Conservation (phyloP, 352 stramenopile genomes). For the Blastocystis sp. region DNA sequence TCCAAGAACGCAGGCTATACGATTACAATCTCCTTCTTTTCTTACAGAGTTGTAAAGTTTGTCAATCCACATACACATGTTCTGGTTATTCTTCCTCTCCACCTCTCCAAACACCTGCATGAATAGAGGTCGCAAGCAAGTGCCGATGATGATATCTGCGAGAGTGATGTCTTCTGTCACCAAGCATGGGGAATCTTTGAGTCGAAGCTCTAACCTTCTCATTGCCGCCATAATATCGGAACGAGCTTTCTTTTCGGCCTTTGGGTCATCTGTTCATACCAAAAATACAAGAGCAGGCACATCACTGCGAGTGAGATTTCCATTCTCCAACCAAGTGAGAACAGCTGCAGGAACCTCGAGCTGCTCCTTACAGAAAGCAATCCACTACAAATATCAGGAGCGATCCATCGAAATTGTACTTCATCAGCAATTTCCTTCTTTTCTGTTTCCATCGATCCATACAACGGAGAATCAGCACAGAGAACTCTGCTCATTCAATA, state of each 20-base stretch:
- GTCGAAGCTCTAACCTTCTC: slow-evolving; percentile 10
- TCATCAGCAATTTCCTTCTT: slow-evolving; percentile 2
- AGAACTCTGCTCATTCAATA: neutral
- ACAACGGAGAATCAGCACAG: neutral
- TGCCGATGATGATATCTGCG: slow-evolving; percentile 13
- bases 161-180: neutral
- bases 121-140: slow-evolving; percentile 39
- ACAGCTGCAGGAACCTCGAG: slow-evolving; percentile 32
- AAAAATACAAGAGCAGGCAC: slow-evolving; percentile 13
- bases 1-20: slow-evolving; percentile 15
- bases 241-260: slow-evolving; percentile 61
- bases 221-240: slow-evolving; percentile 40
- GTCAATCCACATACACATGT: slow-evolving; percentile 19
- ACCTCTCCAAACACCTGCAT: slow-evolving; percentile 49
- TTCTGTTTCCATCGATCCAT: neutral
- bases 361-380: slow-evolving; percentile 15
- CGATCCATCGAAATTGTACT: neutral
- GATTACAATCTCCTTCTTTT: neutral
- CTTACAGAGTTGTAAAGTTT: slow-evolving; percentile 24
- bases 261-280: no score
- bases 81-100: slow-evolving; percentile 53
- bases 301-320: neutral
- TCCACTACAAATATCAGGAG: slow-evolving; percentile 7
- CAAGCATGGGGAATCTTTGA: slow-evolving; percentile 45
- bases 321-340: neutral